Base-by-base conservation (phyloP, 1,284 basidiomycete genomes). In the Pisolithus thermaeus region DNA sequence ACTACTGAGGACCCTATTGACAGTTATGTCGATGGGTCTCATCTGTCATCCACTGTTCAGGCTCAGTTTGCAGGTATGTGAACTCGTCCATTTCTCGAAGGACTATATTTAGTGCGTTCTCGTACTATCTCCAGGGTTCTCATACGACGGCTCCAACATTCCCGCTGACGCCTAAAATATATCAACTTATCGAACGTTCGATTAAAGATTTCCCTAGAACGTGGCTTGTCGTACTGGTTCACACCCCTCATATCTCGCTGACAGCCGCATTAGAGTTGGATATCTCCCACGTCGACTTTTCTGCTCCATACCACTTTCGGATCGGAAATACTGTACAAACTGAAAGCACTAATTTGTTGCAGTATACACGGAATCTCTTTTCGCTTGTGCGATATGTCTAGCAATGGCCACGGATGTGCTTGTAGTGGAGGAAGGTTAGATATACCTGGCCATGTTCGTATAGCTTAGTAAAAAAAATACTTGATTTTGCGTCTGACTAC, bases 21-120 rank as follows among this genome's bases (percentile, higher is more conserved):
- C 67, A 90, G 87, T 59, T 88, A 87, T 51, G 90, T 92, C 4
- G 90, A 92, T 62, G 86, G 83, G 50, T 89, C 87, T 23, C 87
- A 90, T 56, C 67, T 93, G 50, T 89, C 85, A 20, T 79, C 86
- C 62, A 92, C 88, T 7, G 87, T 92, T 8, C 90, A 93, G 68
- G 86, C 80, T 49, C 87, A 91, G 67, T 92, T 92, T 58, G 81
- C 80, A 52, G 86, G 85, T 86, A 65, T 35, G 78, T 64, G 16
- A 20, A 32, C 14, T 47, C 44, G 40, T 11, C 18, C 50, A 18
- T 42, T 12, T 46, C 2, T 27, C 49, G 27, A 50, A 25, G 23
- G 11, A 3, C 16, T 39, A 9, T 23, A 49, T 35, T 18, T 2
- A 30, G 9, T 30, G 28, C 11, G 28, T 8, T 9, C 28, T 30